phyloP scores from a whole-genome alignment of 345 rosid genomes.

The Hibiscus syriacus region DNA sequence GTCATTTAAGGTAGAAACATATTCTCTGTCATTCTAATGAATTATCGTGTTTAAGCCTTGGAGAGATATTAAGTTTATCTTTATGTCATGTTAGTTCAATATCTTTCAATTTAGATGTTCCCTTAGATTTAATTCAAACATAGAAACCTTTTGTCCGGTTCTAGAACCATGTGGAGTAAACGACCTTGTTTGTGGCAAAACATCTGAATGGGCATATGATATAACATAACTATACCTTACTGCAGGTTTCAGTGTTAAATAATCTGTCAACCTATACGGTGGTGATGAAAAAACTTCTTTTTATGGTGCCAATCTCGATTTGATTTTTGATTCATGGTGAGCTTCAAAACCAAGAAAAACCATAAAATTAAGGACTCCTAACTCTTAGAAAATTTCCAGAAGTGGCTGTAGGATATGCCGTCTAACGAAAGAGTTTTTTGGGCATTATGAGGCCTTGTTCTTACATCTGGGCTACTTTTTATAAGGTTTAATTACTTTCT shows the following conservation, averaged over 20 bases:
- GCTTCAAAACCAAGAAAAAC: slow-evolving; percentile 30
- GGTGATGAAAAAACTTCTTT: slow-evolving; percentile 47
- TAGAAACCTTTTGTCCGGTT: slow-evolving; percentile 35
- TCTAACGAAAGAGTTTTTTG: slow-evolving; percentile 50
- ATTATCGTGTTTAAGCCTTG: background rate
- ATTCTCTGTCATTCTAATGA: background rate
- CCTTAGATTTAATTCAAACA: slow-evolving; percentile 12
- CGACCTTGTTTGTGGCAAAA: slow-evolving; percentile 75
- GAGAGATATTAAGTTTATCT: background rate
- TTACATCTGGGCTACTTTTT: slow-evolving; percentile 56
- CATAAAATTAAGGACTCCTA: slow-evolving; percentile 21
- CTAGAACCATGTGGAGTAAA: slow-evolving; percentile 71
- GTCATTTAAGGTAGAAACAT: background rate
- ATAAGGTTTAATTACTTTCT: slow-evolving; percentile 36
- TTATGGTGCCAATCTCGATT: slow-evolving; percentile 78
- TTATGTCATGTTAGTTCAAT: background rate
- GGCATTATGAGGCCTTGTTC: slow-evolving; percentile 83
- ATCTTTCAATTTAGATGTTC: background rate
- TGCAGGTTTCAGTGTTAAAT: slow-evolving; percentile 66
- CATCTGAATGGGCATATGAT: slow-evolving; percentile 70
- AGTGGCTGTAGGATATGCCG: slow-evolving; percentile 43
- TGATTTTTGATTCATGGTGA: slow-evolving; percentile 70
- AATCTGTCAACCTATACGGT: slow-evolving; percentile 14
- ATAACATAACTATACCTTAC: slow-evolving; percentile 80
- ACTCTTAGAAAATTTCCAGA: slow-evolving; percentile 32